Conservation (phyloP, 2,329 filamentous ascomycete genomes). For the Calonectria henricotiae region DNA sequence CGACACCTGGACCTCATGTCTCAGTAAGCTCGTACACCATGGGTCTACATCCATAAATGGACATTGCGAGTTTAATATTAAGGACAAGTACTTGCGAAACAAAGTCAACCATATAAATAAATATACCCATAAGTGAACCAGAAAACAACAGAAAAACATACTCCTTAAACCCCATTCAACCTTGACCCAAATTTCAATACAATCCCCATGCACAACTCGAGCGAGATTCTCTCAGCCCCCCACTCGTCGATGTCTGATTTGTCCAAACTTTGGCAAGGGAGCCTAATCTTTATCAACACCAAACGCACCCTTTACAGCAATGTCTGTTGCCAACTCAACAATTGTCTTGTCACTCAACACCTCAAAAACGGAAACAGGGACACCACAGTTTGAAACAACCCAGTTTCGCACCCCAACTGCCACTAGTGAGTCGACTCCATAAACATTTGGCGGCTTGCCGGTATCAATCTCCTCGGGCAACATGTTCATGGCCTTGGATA, state of each 20-base stretch:
- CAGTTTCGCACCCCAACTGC: conserved; percentile 70
- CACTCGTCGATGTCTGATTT: background rate
- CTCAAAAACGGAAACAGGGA: conserved; percentile 66
- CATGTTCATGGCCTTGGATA: conserved; percentile 65
- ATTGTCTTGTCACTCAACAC: conserved; percentile 64
- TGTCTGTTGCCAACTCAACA: conserved; percentile 56
- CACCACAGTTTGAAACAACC: conserved; percentile 64
- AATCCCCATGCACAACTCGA: background rate
- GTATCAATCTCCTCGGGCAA: conserved; percentile 64
- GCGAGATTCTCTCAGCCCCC: background rate
- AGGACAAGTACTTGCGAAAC: background rate
- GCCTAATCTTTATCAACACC: conserved; percentile 43
- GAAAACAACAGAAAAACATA: background rate
- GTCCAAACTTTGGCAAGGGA: background rate
- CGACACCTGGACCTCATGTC: too few species aligned
- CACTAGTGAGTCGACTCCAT: conserved; percentile 70
- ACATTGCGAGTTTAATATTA: too few species aligned
- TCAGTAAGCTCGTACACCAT: background rate
- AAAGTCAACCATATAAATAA: background rate
- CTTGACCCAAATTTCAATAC: background rate
- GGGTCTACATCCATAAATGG: too few species aligned
- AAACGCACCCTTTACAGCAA: conserved; percentile 57
- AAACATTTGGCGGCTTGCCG: conserved; percentile 61
- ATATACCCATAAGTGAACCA: background rate
- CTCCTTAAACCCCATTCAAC: background rate